Evolutionary conservation across 1,284 basidiomycete genomes (phyloP), one percentile per base, ranked within the genome.

Genomic region (Thelephora terrestris): DNA sequence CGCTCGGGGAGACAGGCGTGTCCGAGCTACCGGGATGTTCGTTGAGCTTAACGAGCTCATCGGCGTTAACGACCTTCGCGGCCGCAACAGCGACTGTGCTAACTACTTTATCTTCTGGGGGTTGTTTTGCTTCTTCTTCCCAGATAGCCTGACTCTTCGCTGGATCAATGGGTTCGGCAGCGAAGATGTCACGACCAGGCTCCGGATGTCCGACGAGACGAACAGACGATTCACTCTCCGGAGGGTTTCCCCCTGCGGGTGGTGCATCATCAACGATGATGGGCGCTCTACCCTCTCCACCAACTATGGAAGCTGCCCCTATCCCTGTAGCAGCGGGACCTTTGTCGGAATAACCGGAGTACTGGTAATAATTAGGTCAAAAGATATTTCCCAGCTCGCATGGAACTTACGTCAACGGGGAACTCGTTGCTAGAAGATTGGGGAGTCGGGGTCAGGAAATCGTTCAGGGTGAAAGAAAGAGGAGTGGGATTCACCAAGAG

Each of bases 181-280:
- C 80, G 58, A 88, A 87, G 48, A 86, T 69, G 56, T 87, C 78
- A 9, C 65, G 70, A 0, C 84, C 84, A 4, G 85, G 85, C 55
- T 85, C 81, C 0, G 80, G 65, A 54, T 76, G 73, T 25, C 71
- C 75, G 7, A 70, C 64, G 7, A 75, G 58, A 0, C 64, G 63
- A 2, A 76, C 79, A 46, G 55, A 59, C 21, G 66, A 57, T 17
- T 55, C 57, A 3, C 52, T 39, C 17, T 47, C 47, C 14, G 52
- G 48, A 5, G 47, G 51, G 17, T 57, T 46, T 17, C 47, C 51
- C 12, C 51, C 52, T 45, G 60, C 52, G 2, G 45, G 58, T 5
- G 58, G 57, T 16, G 54, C 53, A 39, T 71, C 69, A 25, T 73
- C 67, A 7, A 77, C 69, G 4, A 76, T 70, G 23, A 78, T 67